Evolutionary conservation across 352 stramenopile species (phyloP).

Genomic region (Phytophthora rubi): DNA sequence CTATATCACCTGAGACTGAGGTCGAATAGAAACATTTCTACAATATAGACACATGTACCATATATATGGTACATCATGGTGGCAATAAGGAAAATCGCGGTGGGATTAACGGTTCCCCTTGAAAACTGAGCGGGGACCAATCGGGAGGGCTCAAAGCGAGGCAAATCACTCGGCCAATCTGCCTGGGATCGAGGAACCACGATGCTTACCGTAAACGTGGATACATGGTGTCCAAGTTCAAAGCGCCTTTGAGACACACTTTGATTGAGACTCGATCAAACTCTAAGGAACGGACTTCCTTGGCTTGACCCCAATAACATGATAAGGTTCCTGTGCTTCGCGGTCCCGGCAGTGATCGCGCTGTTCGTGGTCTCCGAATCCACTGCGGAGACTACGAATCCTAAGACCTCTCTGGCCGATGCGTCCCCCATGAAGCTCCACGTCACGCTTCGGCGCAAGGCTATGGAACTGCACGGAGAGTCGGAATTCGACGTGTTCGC

Average conservation of each 20-base stretch:
- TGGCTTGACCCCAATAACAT: background rate
- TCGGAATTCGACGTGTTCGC: conserved; percentile 38
- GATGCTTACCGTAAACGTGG: background rate
- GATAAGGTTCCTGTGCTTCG: background rate
- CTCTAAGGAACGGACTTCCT: too few species aligned
- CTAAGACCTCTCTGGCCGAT: conserved; percentile 18
- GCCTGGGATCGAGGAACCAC: conserved; percentile 5
- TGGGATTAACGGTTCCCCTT: too few species aligned
- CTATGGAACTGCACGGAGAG: conserved; percentile 28
- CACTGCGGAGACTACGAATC: background rate
- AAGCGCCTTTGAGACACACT: background rate
- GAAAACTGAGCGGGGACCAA: background rate
- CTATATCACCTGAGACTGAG: too few species aligned
- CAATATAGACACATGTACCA: too few species aligned
- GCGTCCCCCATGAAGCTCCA: conserved; percentile 42
- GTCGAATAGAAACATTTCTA: too few species aligned
- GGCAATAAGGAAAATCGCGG: too few species aligned
- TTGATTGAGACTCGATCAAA: background rate
- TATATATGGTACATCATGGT: too few species aligned
- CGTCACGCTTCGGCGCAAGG: conserved; percentile 38
- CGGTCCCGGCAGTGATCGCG: background rate
- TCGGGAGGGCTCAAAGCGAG: background rate
- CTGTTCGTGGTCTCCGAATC: background rate
- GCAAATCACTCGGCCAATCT: conserved; percentile 5
- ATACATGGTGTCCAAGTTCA: background rate